Conservation (phyloP, 768 basidiomycete genomes). For the Brasilioporus rufonigricans region DNA sequence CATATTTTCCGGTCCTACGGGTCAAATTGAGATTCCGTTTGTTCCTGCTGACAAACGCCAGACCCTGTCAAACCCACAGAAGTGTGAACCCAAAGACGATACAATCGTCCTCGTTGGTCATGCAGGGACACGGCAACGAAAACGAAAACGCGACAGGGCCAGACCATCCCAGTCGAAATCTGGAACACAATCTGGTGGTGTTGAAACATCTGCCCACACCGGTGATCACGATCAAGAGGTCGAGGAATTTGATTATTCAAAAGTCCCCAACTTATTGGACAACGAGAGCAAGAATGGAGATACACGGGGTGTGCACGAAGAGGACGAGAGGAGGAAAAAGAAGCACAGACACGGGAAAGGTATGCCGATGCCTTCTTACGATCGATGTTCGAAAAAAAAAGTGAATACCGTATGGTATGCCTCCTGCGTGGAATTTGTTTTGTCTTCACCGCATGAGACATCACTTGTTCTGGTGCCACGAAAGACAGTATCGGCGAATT, state of each 20-base stretch:
- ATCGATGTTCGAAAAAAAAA: not conserved
- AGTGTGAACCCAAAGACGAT: slow-evolving; percentile 44
- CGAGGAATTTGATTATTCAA: slow-evolving; percentile 66
- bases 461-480: not conserved
- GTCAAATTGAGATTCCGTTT: slow-evolving; percentile 73
- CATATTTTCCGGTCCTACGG: slow-evolving; percentile 30
- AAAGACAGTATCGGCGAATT: slow-evolving; percentile 5
- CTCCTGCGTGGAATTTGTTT: slow-evolving; percentile 7
- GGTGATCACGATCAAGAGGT: slow-evolving; percentile 22
- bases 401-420: not conserved
- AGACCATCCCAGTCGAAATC: slow-evolving; percentile 7
- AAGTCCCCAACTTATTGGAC: slow-evolving; percentile 72
- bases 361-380: slow-evolving; percentile 11
- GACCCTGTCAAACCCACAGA: slow-evolving; percentile 10
- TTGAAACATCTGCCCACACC: slow-evolving; percentile 2
- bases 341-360: slow-evolving; percentile 49
- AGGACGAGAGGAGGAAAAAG: slow-evolving; percentile 43
- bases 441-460: slow-evolving; percentile 1
- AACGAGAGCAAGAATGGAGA: slow-evolving; percentile 39
- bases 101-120: slow-evolving; percentile 74
- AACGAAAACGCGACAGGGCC: slow-evolving; percentile 38
- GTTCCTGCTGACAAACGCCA: slow-evolving; percentile 64
- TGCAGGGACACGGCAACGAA: slow-evolving; percentile 60
- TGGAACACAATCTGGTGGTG: not conserved
- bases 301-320: slow-evolving; percentile 21